phyloP scores from a whole-genome alignment of 139 green algal genomes.

The Asterochloris erici region DNA sequence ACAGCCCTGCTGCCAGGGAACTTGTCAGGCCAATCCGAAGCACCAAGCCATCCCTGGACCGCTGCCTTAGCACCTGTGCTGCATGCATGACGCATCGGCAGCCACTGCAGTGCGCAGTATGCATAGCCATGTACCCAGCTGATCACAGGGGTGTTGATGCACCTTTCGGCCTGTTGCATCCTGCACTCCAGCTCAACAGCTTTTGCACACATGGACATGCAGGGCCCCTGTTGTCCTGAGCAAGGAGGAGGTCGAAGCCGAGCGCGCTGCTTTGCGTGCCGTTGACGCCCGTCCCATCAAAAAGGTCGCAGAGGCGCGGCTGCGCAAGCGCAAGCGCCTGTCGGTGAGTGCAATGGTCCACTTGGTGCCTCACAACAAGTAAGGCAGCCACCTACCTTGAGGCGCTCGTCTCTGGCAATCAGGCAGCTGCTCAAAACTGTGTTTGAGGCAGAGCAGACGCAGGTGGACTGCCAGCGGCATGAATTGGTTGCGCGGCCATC shows the following conservation, averaged over 20 bases:
- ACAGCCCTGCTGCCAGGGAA: too few relatives aligned
- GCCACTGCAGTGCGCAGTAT: too few relatives aligned
- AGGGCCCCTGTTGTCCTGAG: slow-evolving; percentile 57
- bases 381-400: not conserved
- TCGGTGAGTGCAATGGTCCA: slow-evolving; percentile 2
- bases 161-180: too few relatives aligned
- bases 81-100: too few relatives aligned
- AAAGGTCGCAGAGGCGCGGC: slow-evolving; percentile 95
- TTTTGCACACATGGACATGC: slow-evolving; percentile 2
- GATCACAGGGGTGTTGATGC: too few relatives aligned
- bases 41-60: too few relatives aligned
- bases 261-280: slow-evolving; percentile 68
- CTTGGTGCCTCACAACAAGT: too few relatives aligned
- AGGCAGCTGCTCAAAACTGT: not conserved
- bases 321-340: slow-evolving; percentile 78
- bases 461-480: too few relatives aligned
- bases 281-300: slow-evolving; percentile 92
- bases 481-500: too few relatives aligned
- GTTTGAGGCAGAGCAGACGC: not conserved
- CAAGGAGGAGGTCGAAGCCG: slow-evolving; percentile 80
- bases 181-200: not conserved
- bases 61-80: too few relatives aligned
- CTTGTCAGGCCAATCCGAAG: too few relatives aligned
- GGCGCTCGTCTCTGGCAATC: not conserved
- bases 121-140: too few relatives aligned